phyloP scores from a whole-genome alignment of 306 rosid genomes.

The Quercus agrifolia region DNA sequence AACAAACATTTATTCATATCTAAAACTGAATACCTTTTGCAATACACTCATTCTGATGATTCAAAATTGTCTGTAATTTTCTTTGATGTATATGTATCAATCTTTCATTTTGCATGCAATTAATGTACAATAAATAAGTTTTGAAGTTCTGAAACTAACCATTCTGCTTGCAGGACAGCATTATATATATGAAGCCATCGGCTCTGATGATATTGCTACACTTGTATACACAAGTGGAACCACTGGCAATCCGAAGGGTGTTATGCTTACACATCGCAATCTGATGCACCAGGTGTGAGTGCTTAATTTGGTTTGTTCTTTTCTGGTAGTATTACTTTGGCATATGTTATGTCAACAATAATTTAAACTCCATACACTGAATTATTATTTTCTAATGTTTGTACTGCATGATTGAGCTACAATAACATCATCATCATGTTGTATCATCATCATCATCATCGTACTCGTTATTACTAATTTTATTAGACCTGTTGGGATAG shows the following conservation, averaged over 20 bases:
- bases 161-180: slow-evolving; percentile 47
- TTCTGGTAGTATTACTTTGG: slow-evolving; percentile 12
- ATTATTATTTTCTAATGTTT: neutral
- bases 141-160: slow-evolving; percentile 21
- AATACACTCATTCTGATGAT: neutral
- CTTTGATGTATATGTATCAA: neutral
- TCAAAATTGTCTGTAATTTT: neutral
- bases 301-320: slow-evolving; percentile 16
- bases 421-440: neutral
- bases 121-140: neutral
- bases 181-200: slow-evolving; percentile 59
- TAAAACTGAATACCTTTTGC: neutral
- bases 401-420: neutral
- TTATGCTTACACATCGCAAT: slow-evolving; percentile 86
- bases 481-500: neutral
- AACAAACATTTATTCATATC: neutral
- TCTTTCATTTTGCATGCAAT: neutral
- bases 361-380: neutral
- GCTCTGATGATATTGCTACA: slow-evolving; percentile 77
- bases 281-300: slow-evolving; percentile 87
- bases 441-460: neutral
- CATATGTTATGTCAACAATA: neutral
- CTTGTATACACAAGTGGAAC: slow-evolving; percentile 94
- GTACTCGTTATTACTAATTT: neutral
- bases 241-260: slow-evolving; percentile 93